Conservation (phyloP, 139 green algal species). For the Yamagishiella unicocca region DNA sequence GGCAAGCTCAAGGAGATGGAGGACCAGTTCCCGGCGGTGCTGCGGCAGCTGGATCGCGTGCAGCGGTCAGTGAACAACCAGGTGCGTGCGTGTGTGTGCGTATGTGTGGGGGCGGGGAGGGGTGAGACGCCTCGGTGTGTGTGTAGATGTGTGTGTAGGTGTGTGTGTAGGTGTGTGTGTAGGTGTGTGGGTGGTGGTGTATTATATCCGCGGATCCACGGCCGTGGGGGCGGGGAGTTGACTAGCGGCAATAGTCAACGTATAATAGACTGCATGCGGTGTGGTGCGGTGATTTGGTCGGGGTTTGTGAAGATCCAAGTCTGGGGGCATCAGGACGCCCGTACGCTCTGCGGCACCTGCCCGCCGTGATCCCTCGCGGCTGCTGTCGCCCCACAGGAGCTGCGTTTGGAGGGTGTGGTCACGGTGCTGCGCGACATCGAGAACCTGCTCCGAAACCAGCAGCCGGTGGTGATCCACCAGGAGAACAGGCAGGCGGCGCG, state of each 20-base stretch:
- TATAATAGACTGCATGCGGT: too few relatives aligned
- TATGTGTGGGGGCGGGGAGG: not conserved
- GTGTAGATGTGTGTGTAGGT: too few relatives aligned
- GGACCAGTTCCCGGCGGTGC: conserved; percentile 59
- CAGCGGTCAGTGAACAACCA: conserved; percentile 65
- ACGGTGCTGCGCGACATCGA: conserved; percentile 66
- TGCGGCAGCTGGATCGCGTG: conserved; percentile 61
- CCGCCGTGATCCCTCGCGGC: not conserved
- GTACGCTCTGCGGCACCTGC: too few relatives aligned
- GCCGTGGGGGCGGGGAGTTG: too few relatives aligned
- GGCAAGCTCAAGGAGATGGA: conserved; percentile 57
- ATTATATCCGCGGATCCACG: not conserved
- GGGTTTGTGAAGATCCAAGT: too few relatives aligned
- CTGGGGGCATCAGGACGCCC: too few relatives aligned
- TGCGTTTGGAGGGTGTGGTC: conserved; percentile 64
- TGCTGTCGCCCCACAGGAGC: conserved; percentile 36
- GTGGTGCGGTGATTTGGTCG: too few relatives aligned
- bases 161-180: too few relatives aligned
- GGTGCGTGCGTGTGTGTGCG: too few relatives aligned
- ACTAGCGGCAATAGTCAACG: too few relatives aligned
- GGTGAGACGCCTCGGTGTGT: too few relatives aligned
- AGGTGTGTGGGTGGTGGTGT: not conserved
- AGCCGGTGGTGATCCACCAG: conserved; percentile 64
- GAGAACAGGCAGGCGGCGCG: conserved; percentile 45
- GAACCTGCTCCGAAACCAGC: conserved; percentile 70